Evolutionary conservation across 176 grass and related monocot genomes (phyloP).

Genomic region (Secale cereale): DNA sequence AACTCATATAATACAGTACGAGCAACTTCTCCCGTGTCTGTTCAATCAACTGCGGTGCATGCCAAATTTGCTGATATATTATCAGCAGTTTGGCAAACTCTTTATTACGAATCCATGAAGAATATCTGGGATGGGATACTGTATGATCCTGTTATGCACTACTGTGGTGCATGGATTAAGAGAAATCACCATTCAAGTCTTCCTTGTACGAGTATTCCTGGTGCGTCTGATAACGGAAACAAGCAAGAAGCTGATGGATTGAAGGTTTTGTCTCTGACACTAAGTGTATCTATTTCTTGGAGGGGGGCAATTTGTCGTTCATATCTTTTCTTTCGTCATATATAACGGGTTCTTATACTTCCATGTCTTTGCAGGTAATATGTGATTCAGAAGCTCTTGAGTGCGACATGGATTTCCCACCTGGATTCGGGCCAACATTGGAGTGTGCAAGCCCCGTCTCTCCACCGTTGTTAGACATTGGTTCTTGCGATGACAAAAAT

Average conservation of each 20-base stretch:
- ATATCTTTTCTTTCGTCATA: conserved; percentile 15
- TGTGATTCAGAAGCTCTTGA: conserved; percentile 27
- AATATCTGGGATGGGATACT: conserved; percentile 63
- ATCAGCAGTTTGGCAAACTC: conserved; percentile 44
- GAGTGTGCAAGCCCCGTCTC: conserved; percentile 25
- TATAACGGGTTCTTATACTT: conserved; percentile 13
- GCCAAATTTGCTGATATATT: conserved; percentile 50
- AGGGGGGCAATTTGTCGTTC: neutral
- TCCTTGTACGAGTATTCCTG: conserved; percentile 20
- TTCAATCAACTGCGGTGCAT: conserved; percentile 15
- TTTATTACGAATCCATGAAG: conserved; percentile 82
- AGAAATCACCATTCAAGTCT: conserved; percentile 37
- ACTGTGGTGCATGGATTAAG: conserved; percentile 61
- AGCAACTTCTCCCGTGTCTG: conserved; percentile 9
- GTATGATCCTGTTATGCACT: conserved; percentile 60
- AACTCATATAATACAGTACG: conserved; percentile 15
- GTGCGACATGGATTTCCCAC: conserved; percentile 61
- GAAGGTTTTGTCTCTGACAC: conserved; percentile 29
- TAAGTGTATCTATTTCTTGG: neutral
- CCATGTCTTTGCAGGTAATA: conserved; percentile 38
- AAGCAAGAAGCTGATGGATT: conserved; percentile 30
- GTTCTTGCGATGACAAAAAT: conserved; percentile 13
- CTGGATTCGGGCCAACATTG: conserved; percentile 65
- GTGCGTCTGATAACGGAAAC: conserved; percentile 21
- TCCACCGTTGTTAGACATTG: conserved; percentile 5